Percentiles rank a stretch among this genome's conserved stretches.
These are phyloP conservation scores for Phytophthora hibernalis DNA, from an alignment of 352 stramenopile species.

Conservation along the genomic window DNA sequence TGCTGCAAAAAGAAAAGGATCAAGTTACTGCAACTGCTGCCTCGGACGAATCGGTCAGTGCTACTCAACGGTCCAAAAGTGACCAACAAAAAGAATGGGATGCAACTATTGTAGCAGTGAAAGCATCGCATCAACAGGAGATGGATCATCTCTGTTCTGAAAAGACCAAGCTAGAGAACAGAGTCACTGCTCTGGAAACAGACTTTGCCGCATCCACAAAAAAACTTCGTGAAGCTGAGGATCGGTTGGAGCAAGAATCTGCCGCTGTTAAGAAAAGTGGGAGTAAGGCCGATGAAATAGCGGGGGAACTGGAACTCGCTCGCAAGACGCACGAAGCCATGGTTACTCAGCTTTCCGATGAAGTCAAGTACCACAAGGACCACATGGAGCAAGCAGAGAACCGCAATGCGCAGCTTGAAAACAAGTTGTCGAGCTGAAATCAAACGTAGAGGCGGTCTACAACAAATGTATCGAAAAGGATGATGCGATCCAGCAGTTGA, in stretches of 20 bases:
- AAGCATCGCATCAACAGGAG: conserved; percentile 21
- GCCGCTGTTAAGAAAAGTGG: conserved; percentile 27
- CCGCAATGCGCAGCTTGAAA: conserved; percentile 48
- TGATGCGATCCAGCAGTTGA: conserved; percentile 59
- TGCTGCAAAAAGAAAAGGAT: conserved; percentile 40
- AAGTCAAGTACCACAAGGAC: conserved; percentile 45
- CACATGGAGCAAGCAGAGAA: conserved; percentile 40
- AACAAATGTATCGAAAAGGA: conserved; percentile 71
- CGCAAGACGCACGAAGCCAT: conserved; percentile 27
- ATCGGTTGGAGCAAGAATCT: conserved; percentile 17
- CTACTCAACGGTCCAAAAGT: conserved; percentile 14
- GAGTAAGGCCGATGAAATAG: conserved; percentile 3
- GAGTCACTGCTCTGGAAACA: conserved; percentile 16
- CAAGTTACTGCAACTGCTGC: conserved; percentile 18
- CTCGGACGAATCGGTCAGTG: conserved; percentile 8
- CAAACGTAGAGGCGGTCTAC: conserved; percentile 49
- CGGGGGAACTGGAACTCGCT: conserved; percentile 25
- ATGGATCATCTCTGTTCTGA: conserved; percentile 22
- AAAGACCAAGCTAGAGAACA: conserved; percentile 28
- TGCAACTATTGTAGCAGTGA: conserved; percentile 17
- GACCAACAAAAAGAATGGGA: conserved; percentile 29
- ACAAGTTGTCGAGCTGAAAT: conserved; percentile 55
- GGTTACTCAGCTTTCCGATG: conserved; percentile 23
- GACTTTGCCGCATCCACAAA: neutral
- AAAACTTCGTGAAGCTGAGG: conserved; percentile 29